Base-by-base conservation (phyloP, 2,329 filamentous ascomycete genomes). In the Microsporum audouinii region DNA sequence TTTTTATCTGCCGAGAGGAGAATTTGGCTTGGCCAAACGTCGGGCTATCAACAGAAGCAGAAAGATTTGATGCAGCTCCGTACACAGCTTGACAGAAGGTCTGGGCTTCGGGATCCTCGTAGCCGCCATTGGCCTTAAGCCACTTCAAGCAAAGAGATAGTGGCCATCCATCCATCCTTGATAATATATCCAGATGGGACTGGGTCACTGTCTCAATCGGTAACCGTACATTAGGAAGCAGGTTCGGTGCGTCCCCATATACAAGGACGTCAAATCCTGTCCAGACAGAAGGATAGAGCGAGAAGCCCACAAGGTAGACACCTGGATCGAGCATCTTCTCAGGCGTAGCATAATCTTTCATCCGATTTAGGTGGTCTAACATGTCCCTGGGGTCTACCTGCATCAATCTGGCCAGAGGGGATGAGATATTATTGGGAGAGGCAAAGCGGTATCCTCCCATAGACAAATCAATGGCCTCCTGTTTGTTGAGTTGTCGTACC, bases 391-490 rank as follows among this genome's bases (percentile, higher is more conserved):
- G 78, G 55, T 85, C 80, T 61, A 95, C 85, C 68, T 92, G 88
- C 79, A 95, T 87, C 64, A 83, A 87, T 29, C 84, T 80, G 27
- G 86, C 82, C 64, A 95, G 84, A 47, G 84, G 82, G 17, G 82
- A 79, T 10, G 83, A 80, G 33, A 95, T 86, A 63, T 90, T 84
- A 61, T 81, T 80, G 10, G 85, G 75, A 38, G 83, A 80, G 1
- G 88, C 88, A 67, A 95, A 95, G n/a, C 88, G 83, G 71, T 86
- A 95, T 0, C 91, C 90, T 8, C 82, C 77, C 0, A 88, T 84
- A 64, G 86, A 82, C 12, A 95, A 79, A 33, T 81, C 80, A 58
- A 83, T 79, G 0, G 82, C 79, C 39, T 91, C 88, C 0, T 80
- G 76, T 38, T 78, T 77, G 38, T 74, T 77, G 1, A 88, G 78